These are phyloP conservation scores for Porodaedalea pini DNA, from an alignment of 1,284 basidiomycete genomes.

Conservation along the genomic window DNA sequence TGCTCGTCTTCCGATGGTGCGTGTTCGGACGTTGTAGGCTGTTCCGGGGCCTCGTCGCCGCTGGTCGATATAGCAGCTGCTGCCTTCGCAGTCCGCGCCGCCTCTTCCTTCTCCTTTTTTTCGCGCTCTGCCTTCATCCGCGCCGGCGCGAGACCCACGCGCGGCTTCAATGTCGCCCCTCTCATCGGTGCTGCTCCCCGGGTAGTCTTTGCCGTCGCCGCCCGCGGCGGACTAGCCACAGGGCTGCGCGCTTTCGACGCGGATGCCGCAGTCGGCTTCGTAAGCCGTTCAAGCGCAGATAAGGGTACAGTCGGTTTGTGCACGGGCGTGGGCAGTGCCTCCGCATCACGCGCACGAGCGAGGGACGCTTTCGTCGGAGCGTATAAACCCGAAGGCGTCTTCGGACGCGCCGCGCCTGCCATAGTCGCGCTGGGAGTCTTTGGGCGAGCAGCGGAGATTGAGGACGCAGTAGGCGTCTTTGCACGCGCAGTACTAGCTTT, in stretches of 20 bases:
- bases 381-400: slow-evolving; percentile 48
- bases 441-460: slow-evolving; percentile 24
- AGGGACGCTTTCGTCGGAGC: slow-evolving; percentile 77
- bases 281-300: slow-evolving; percentile 56
- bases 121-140: slow-evolving; percentile 21
- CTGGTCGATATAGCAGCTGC: neutral
- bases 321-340: slow-evolving; percentile 42
- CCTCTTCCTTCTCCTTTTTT: slow-evolving; percentile 16
- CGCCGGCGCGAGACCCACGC: slow-evolving; percentile 22
- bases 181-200: slow-evolving; percentile 22
- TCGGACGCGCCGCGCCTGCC: slow-evolving; percentile 27
- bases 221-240: slow-evolving; percentile 26
- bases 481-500: slow-evolving; percentile 42
- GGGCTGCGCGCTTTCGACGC: slow-evolving; percentile 46
- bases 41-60: neutral
- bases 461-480: slow-evolving; percentile 37
- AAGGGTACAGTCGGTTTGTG: slow-evolving; percentile 48
- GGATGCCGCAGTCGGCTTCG: slow-evolving; percentile 74
- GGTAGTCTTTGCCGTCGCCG: slow-evolving; percentile 24
- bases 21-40: neutral
- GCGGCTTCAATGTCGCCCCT: slow-evolving; percentile 27
- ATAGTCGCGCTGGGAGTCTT: slow-evolving; percentile 27
- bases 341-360: slow-evolving; percentile 55
- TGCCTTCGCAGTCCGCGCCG: neutral
- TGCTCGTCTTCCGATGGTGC: neutral